These are phyloP conservation scores for Bipolaris sorokiniana DNA, from an alignment of 2,329 filamentous ascomycete species.

Conservation along the genomic window DNA sequence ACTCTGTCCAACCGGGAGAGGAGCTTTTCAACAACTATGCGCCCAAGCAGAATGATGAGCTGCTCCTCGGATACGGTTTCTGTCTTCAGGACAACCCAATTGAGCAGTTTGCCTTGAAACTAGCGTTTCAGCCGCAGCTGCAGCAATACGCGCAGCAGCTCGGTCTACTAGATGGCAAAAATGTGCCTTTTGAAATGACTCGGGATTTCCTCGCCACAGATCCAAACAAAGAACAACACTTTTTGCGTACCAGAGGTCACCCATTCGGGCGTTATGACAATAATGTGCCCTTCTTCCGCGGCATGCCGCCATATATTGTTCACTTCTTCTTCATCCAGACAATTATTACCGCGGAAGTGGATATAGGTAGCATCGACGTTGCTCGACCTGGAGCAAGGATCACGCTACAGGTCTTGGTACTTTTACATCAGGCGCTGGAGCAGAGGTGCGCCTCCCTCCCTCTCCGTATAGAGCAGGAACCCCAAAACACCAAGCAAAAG, in stretches of 20 bases:
- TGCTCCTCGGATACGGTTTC: conserved; percentile 61
- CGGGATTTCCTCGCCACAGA: conserved; percentile 27
- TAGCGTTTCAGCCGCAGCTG: conserved; percentile 49
- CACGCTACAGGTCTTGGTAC: conserved; percentile 30
- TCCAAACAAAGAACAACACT: conserved; percentile 39
- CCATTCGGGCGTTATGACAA: conserved; percentile 45
- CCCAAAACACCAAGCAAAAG: conserved; percentile 47
- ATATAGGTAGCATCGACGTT: conserved; percentile 17
- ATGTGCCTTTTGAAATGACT: conserved; percentile 38
- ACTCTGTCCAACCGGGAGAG: conserved; percentile 43
- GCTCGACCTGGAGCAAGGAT: conserved; percentile 25
- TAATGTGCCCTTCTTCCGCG: conserved; percentile 37
- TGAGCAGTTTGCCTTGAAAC: conserved; percentile 54
- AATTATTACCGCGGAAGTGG: conserved; percentile 28
- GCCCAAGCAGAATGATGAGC: conserved; percentile 59
- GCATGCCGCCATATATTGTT: conserved; percentile 44
- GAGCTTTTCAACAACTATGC: conserved; percentile 62
- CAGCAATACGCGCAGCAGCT: conserved; percentile 27
- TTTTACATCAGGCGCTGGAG: conserved; percentile 34
- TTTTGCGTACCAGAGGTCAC: conserved; percentile 42
- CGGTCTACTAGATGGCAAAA: conserved; percentile 22
- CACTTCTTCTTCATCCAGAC: conserved; percentile 41
- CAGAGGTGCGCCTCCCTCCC: conserved; percentile 30
- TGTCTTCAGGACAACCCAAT: conserved; percentile 55
- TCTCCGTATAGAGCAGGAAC: conserved; percentile 2